phyloP scores from a whole-genome alignment of 2,329 filamentous ascomycete genomes.

The Cercospora citrullina region DNA sequence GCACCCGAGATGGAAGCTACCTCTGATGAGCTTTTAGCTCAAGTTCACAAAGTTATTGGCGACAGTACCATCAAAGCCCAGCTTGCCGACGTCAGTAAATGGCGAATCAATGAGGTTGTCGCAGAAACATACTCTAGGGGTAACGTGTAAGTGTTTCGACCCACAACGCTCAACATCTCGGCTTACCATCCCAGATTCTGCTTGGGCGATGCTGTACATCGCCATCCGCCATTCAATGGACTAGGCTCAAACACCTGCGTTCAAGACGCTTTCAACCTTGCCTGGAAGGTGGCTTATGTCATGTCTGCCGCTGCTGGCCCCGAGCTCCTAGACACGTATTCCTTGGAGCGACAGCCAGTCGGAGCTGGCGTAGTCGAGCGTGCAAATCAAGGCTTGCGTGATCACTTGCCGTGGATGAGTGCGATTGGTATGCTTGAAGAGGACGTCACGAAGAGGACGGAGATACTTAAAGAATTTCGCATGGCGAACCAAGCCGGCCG shows the following conservation, averaged over 20 bases:
- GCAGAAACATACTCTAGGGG: constrained; percentile 53
- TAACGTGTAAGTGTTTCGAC: constrained; percentile 35
- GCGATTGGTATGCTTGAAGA: constrained; percentile 30
- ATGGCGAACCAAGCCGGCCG: too few relatives aligned
- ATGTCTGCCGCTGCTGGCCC: constrained; percentile 28
- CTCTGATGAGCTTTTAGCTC: neutral
- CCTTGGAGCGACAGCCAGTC: constrained; percentile 39
- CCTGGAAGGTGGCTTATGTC: constrained; percentile 30
- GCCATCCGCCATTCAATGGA: constrained; percentile 58
- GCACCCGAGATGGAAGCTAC: neutral
- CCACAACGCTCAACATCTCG: too few relatives aligned
- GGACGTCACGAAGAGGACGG: constrained; percentile 41
- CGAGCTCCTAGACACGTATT: constrained; percentile 34
- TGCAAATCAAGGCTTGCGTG: constrained; percentile 58
- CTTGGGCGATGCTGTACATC: constrained; percentile 58
- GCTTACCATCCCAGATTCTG: constrained; percentile 41
- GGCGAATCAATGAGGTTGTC: constrained; percentile 60
- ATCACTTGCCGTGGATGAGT: constrained; percentile 43
- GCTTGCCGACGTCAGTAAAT: constrained; percentile 53
- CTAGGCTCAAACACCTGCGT: constrained; percentile 47
- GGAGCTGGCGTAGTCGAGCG: constrained; percentile 53
- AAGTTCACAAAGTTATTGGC: constrained; percentile 46
- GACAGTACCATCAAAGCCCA: constrained; percentile 52
- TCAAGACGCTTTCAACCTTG: constrained; percentile 19
- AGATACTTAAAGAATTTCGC: constrained; percentile 20